Evolutionary conservation across 148 eudicot species (phyloP), one percentile per base, ranked within the genome.

Genomic region (Polygonum aviculare): DNA sequence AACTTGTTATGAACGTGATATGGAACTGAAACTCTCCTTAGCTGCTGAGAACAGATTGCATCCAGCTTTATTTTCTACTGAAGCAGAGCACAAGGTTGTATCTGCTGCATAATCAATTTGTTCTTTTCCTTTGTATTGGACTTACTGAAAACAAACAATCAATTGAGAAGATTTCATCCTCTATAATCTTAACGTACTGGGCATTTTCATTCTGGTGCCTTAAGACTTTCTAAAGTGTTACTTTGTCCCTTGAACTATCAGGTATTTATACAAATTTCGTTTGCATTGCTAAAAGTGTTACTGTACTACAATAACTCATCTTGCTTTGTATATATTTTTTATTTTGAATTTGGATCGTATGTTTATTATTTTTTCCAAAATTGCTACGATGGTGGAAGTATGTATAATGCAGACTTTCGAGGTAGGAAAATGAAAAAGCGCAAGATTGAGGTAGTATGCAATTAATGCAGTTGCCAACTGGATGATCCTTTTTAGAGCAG

Each of bases 41-140:
- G 88, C 87, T 80, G 84, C 91, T 35, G 89, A 93, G 67, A 87
- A 95, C 84, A 93, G 88, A 80, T 81, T 95, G 83, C 98, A 95
- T 78, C 99, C 99, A 69, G 87, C 92, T 84, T 74, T 95, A 77
- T 91, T 88, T 87, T 95, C 98, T 77, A 81, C 91, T 77, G 99
- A 90, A 74, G 84, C 99, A 70, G 99, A 95, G 85, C 94, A 95
- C 79, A 95, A 93, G 98, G 99, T 95, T 33, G 14, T 59, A 51
- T 73, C 36, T 71, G 40, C 36, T 19, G 41, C n/a, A 45, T 79
- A 19, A 31, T 51, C 52, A 12, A 39, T 38, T 74, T 59, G 50
- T 0, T 74, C 35, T 26, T 75, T 54, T 54, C 55, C 21, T 67
- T 44, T 67, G 72, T 14, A 65, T 35, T 35, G 36, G 71, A 65